Percentiles rank a stretch among this genome's conserved stretches.
These are phyloP conservation scores for Ceratocystiopsis minuta DNA, from an alignment of 2,329 filamentous ascomycete species.

Conservation along the genomic window DNA sequence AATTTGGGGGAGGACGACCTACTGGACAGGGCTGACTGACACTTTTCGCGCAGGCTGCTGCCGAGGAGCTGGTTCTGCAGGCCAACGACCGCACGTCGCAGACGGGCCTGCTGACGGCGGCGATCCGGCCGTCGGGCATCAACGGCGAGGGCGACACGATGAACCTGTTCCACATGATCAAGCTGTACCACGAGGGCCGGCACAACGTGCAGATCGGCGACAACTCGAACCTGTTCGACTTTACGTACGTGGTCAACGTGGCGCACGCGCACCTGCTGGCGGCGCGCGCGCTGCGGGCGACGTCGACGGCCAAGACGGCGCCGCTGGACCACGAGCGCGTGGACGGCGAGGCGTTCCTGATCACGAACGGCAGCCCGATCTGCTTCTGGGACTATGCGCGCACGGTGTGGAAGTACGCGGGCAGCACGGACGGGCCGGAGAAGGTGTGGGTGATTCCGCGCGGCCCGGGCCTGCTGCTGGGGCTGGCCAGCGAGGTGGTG, in stretches of 20 bases:
- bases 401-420: conserved; percentile 52
- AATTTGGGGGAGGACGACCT: background rate
- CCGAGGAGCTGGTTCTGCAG: conserved; percentile 62
- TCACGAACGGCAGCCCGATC: conserved; percentile 75
- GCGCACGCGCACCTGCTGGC: conserved; percentile 71
- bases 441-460: conserved; percentile 37
- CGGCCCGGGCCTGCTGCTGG: conserved; percentile 32
- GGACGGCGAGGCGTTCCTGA: conserved; percentile 74
- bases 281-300: conserved; percentile 50
- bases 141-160: conserved; percentile 80
- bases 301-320: conserved; percentile 33
- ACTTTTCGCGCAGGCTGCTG: conserved; percentile 44
- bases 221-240: conserved; percentile 45
- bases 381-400: conserved; percentile 85
- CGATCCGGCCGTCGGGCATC: conserved; percentile 75
- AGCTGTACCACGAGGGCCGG: conserved; percentile 48
- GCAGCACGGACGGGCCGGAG: conserved; percentile 30
- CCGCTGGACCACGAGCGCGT: conserved; percentile 57
- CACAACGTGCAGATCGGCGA: conserved; percentile 66
- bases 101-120: conserved; percentile 50
- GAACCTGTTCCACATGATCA: conserved; percentile 53
- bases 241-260: conserved; percentile 46
- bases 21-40: background rate
- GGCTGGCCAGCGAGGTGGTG: conserved; percentile 33
- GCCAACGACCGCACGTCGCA: conserved; percentile 35